These are phyloP conservation scores for Flaveria trinervia DNA, from an alignment of 129 eudicot species.

Conservation along the genomic window DNA sequence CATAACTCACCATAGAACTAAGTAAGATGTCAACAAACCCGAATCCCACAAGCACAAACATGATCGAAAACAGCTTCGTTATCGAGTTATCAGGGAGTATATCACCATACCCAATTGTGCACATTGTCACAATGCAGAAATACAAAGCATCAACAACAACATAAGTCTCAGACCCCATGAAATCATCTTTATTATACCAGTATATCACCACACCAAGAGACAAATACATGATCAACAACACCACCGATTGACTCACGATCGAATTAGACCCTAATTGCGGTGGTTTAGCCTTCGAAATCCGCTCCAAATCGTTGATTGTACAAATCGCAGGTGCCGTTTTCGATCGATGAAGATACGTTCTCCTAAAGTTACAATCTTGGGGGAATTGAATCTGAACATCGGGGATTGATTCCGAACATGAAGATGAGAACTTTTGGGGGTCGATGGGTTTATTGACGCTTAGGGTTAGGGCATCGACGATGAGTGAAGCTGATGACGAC, in stretches of 20 bases:
- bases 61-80: slow-evolving; percentile 57
- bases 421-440: slow-evolving; percentile 30
- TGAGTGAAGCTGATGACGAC: slow-evolving; percentile 39
- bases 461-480: slow-evolving; percentile 52
- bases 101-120: slow-evolving; percentile 86
- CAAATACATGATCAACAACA: slow-evolving; percentile 51
- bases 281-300: slow-evolving; percentile 16
- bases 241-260: slow-evolving; percentile 51
- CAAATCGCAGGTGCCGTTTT: slow-evolving; percentile 76
- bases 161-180: slow-evolving; percentile 48
- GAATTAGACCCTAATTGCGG: slow-evolving; percentile 40
- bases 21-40: slow-evolving; percentile 72
- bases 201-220: slow-evolving; percentile 55
- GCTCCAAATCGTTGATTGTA: slow-evolving; percentile 37
- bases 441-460: slow-evolving; percentile 18
- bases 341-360: slow-evolving; percentile 42
- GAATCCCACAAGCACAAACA: slow-evolving; percentile 69
- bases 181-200: slow-evolving; percentile 46
- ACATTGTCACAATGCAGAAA: slow-evolving; percentile 69
- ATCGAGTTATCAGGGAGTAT: slow-evolving; percentile 54
- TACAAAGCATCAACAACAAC: slow-evolving; percentile 78
- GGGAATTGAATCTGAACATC: slow-evolving; percentile 24
- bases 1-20: slow-evolving; percentile 68
- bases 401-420: slow-evolving; percentile 8
- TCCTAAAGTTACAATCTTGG: slow-evolving; percentile 20